Conservation (phyloP, 139 green algal species). For the Volvox reticuliferus region DNA sequence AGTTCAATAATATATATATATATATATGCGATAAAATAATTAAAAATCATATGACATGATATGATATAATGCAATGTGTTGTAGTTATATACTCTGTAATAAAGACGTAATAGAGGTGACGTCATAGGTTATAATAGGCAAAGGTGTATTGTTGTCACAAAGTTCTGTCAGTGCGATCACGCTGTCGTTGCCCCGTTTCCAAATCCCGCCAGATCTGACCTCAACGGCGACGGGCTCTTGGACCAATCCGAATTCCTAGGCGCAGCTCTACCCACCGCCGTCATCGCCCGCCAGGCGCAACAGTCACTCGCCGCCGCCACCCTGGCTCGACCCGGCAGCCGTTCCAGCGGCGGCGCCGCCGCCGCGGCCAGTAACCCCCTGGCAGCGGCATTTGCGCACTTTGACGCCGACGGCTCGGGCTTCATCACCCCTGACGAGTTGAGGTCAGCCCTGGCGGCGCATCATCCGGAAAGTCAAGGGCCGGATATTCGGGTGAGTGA, state of each 20-base stretch:
- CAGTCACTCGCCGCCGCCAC: not conserved
- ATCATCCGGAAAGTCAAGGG: conserved; percentile 33
- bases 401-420: conserved; percentile 61
- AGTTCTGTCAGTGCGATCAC: too few species aligned
- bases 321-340: not conserved
- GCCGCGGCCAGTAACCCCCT: not conserved
- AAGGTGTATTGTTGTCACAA: too few species aligned
- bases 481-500: conserved; percentile 19
- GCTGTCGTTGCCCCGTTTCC: too few species aligned
- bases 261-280: conserved; percentile 74
- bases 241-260: conserved; percentile 86
- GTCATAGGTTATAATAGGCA: too few species aligned
- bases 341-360: not conserved
- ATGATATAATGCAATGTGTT: too few species aligned
- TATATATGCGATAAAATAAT: too few species aligned
- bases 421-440: conserved; percentile 65
- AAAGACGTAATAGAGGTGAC: too few species aligned
- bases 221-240: conserved; percentile 53
- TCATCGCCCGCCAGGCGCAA: conserved; percentile 26
- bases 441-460: conserved; percentile 41
- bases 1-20: too few species aligned
- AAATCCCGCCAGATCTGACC: conserved; percentile 46
- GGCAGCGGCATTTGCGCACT: conserved; percentile 50
- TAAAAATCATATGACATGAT: too few species aligned
- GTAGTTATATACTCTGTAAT: too few species aligned